Conservation (phyloP, 2,329 filamentous ascomycete species). For the Myriosclerotinia scirpicola region DNA sequence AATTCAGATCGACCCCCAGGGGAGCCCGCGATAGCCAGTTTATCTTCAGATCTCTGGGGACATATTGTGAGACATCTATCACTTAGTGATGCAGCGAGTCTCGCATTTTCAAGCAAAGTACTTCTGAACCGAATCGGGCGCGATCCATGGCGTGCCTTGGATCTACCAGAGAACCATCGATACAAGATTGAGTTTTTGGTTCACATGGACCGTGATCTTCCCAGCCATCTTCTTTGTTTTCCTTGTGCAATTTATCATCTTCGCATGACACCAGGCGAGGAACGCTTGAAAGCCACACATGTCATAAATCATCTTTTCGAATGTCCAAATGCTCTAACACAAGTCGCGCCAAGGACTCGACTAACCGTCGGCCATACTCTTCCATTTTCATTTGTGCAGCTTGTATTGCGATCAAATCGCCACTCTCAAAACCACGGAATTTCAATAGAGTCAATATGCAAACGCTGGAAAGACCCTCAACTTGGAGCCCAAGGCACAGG, state of each 20-base stretch:
- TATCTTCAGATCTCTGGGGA: conserved; percentile 50
- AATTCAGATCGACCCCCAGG: conserved; percentile 35
- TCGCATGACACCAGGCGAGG: conserved; percentile 52
- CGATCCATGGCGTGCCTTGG: conserved; percentile 44
- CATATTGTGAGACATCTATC: conserved; percentile 45
- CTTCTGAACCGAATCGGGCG: conserved; percentile 47
- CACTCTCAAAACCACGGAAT: conserved; percentile 52
- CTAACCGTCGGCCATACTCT: conserved; percentile 56
- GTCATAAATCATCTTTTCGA: conserved; percentile 56
- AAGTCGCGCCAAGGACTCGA: conserved; percentile 52
- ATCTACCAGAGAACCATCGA: conserved; percentile 46
- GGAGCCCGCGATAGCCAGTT: conserved; percentile 47
- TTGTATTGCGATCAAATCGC: conserved; percentile 51
- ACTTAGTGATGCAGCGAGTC: conserved; percentile 49
- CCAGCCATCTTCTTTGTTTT: conserved; percentile 59
- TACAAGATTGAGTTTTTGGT: conserved; percentile 53
- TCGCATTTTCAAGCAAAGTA: conserved; percentile 51
- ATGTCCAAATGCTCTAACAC: conserved; percentile 54
- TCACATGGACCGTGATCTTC: conserved; percentile 51
- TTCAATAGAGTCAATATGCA: conserved; percentile 46
- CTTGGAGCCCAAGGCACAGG: conserved; percentile 41
- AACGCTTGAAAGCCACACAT: conserved; percentile 53
- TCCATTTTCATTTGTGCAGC: conserved; percentile 58
- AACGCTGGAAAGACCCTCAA: conserved; percentile 50
- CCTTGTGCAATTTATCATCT: conserved; percentile 56